Percentiles rank a stretch among this genome's conserved stretches.
Conservation (phyloP, 208 protist species). For the Crithidia fasciculata region DNA sequence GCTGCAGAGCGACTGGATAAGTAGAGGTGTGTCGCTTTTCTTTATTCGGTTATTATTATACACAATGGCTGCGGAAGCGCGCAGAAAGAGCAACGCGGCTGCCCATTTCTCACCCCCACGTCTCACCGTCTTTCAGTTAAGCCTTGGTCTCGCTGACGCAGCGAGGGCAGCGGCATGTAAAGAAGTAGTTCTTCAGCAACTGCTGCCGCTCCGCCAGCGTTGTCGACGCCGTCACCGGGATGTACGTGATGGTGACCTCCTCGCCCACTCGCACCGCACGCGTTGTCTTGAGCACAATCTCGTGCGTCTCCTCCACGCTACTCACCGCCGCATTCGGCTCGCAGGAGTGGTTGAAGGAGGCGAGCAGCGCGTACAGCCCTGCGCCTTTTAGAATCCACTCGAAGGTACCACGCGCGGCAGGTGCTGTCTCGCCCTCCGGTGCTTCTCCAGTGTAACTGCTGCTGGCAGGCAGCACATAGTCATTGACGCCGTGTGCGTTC, state of each 20-base stretch:
- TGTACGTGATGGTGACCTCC: constrained; percentile 81
- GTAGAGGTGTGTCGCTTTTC: too few species aligned
- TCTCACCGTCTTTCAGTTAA: neutral
- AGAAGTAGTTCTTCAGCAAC: constrained; percentile 73
- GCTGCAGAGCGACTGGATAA: too few species aligned
- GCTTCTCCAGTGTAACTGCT: too few species aligned
- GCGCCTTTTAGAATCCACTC: constrained; percentile 73
- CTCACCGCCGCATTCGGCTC: constrained; percentile 62
- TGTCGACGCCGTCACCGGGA: constrained; percentile 43
- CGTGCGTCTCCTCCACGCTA: constrained; percentile 55
- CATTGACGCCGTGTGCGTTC: constrained; percentile 81
- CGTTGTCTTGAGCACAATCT: constrained; percentile 63
- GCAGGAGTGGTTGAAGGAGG: constrained; percentile 84
- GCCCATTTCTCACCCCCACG: too few species aligned
- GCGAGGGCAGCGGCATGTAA: constrained; percentile 66
- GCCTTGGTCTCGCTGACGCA: constrained; percentile 39
- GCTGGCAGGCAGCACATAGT: constrained; percentile 26
- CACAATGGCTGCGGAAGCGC: too few species aligned
- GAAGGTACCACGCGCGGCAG: constrained; percentile 8
- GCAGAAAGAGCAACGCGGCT: too few species aligned
- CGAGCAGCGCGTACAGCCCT: constrained; percentile 74
- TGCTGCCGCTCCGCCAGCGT: constrained; percentile 36
- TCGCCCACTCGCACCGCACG: constrained; percentile 51
- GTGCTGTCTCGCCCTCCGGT: neutral
- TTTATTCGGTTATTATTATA: too few species aligned